Evolutionary conservation across 2,329 filamentous ascomycete species (phyloP).

Genomic region (Diplodia seriata): DNA sequence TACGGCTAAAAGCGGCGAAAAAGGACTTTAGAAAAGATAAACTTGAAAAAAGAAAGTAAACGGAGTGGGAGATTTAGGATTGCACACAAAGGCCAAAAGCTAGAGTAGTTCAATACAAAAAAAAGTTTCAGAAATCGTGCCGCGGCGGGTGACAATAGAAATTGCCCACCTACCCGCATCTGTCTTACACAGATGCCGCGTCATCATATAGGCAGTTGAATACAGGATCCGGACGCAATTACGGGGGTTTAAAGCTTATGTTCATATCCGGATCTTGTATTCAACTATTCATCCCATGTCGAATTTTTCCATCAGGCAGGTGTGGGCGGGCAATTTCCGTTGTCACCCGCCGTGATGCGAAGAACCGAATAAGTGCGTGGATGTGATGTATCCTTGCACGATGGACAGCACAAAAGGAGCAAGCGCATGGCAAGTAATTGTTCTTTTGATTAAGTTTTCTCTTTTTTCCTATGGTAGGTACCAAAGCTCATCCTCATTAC

Average conservation of each 20-base stretch:
- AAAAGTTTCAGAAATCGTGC: neutral
- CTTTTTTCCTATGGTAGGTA: neutral
- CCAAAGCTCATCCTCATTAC: conserved; percentile 1
- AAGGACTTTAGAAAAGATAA: neutral
- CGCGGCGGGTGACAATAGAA: no score
- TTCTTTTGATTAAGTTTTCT: neutral
- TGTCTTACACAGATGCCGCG: no score
- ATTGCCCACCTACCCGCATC: no score
- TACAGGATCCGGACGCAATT: no score
- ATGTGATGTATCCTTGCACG: neutral
- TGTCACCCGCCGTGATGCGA: no score
- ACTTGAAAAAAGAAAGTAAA: neutral
- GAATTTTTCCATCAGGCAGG: no score
- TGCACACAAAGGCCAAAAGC: neutral
- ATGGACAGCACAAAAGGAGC: neutral
- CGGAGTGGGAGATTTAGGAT: neutral
- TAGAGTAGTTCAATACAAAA: neutral
- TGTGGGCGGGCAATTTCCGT: no score
- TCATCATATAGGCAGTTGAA: no score
- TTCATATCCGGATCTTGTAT: no score
- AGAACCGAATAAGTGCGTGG: neutral
- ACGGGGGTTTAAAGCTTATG: no score
- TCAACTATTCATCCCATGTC: no score
- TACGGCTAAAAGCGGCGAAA: neutral
- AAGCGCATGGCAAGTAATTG: neutral